phyloP scores from a whole-genome alignment of 192 early-diverging fungal genomes.

The Backusella tuberculispora region DNA sequence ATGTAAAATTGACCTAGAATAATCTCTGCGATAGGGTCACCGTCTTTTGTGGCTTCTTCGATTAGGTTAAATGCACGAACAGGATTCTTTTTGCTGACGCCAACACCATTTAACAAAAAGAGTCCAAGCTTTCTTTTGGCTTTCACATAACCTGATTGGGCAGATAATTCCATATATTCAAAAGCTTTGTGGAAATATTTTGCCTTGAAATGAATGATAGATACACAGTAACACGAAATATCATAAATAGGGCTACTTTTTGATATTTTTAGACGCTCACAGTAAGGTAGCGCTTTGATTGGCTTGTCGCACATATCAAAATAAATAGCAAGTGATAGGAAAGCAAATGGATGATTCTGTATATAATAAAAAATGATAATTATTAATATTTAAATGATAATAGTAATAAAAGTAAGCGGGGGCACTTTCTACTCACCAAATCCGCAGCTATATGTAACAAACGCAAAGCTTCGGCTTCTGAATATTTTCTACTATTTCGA shows the following conservation, averaged over 20 bases:
- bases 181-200: background rate
- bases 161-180: background rate
- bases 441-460: background rate
- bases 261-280: background rate
- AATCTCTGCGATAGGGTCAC: background rate
- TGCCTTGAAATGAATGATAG: background rate
- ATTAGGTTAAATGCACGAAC: background rate
- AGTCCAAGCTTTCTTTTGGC: slow-evolving; percentile 11
- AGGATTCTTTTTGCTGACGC: background rate
- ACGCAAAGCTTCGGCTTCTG: background rate
- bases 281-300: background rate
- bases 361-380: background rate
- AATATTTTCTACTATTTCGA: background rate
- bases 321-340: background rate
- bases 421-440: background rate
- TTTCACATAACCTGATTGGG: background rate
- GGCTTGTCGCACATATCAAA: background rate
- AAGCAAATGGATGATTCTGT: background rate
- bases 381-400: background rate
- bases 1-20: slow-evolving; percentile 13
- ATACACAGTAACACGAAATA: background rate
- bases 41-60: background rate
- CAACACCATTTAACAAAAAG: background rate
- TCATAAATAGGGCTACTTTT: slow-evolving; percentile 2
- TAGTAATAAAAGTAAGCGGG: background rate